Evolutionary conservation across 1,284 basidiomycete genomes (phyloP), one percentile per base, ranked within the genome.

Genomic region (Pseudozyma tsukubaensis): DNA sequence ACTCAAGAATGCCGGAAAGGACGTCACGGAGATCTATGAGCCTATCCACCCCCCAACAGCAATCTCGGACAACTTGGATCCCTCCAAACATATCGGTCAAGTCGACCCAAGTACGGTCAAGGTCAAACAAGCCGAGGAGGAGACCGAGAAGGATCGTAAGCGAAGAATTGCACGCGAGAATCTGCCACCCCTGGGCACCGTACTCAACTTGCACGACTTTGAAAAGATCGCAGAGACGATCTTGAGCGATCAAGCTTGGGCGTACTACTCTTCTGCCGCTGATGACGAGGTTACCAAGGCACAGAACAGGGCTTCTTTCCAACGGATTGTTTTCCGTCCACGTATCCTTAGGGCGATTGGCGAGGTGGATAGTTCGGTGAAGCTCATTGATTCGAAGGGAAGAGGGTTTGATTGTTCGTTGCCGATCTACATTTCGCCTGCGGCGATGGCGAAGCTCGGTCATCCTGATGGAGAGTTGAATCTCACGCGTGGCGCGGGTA

Each of bases 311-410:
- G 88, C 89, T 50, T 92, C 92, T 1, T 97, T 92, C 84, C 92
- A 91, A 89, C 92, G 93, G 63, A 88, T 97, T 74, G 97, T 94
- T 92, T 97, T 97, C 88, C 89, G 95, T n/a, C 94, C 94, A 12
- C 89, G 94, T 12, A 87, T 97, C 42, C 87, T 97, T 16, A 89
- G 93, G n/a, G 89, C 97, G 77, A 94, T 97, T n/a, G 89, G 89
- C 2, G 86, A 87, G 1, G 91, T 97, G 10, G 92, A 97, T 84
- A 94, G 89, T 48, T 66, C 66, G 1, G 58, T 58, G 21, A 57
- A 59, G 29, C 74, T 70, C 24, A 53, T 76, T 58, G 40, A 51
- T 18, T 68, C 71, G 14, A 40, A 55, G 2, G 64, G 51, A 14
- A 53, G 66, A 10, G 62, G 66, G 9, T 62, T 56, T 49, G 47